Evolutionary conservation across 2,329 filamentous ascomycete species (phyloP), one percentile per base, ranked within the genome.

Genomic region (Epichloe bromicola): DNA sequence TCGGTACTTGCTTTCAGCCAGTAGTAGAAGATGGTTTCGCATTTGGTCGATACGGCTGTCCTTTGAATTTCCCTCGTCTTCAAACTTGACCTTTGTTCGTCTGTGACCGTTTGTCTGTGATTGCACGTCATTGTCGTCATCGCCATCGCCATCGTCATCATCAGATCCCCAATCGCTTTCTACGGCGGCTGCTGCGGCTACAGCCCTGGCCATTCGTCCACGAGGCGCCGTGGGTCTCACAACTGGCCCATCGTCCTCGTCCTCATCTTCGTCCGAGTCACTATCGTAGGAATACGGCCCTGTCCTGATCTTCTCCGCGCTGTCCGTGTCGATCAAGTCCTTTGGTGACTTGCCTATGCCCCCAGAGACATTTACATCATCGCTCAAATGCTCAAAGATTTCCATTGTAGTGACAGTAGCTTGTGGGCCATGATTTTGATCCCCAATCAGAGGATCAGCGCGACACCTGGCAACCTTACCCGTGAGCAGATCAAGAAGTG

Each of bases 401-500:
- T 82, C 75, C 38, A 73, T 63, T 2, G 75, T 81, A 5, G 73
- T 77, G n/a, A 78, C 72, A 5, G 60, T 57, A 34, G 64, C 59
- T 45, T 70, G 63, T 11, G 62, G 60, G 8, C 55, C 55, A 12
- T 59, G 56, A 14, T 55, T 52, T 7, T 62, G 60, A 17, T 70
- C 66, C 15, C 66, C 66, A 12, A 68, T 60, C 11, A 65, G 54
- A 14, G 75, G 67, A 55, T 84, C 77, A 44, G 75, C 69, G 51
- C 80, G 83, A 61, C 88, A 94, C 48, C 80, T 77, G 2, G 79
- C 70, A 3, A 85, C 72, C 59, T 85, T 80, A 30, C 77, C 74
- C 56, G 91, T 88, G 45, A 95, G 67, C 8, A 81, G 74, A 49
- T 78, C 75, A 12, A 97, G 74, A 17, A 94, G 73, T 14, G 82